Percentiles rank a stretch among this genome's conserved stretches.
phyloP scores from a whole-genome alignment of 306 rosid species.

The Ziziphus jujuba region DNA sequence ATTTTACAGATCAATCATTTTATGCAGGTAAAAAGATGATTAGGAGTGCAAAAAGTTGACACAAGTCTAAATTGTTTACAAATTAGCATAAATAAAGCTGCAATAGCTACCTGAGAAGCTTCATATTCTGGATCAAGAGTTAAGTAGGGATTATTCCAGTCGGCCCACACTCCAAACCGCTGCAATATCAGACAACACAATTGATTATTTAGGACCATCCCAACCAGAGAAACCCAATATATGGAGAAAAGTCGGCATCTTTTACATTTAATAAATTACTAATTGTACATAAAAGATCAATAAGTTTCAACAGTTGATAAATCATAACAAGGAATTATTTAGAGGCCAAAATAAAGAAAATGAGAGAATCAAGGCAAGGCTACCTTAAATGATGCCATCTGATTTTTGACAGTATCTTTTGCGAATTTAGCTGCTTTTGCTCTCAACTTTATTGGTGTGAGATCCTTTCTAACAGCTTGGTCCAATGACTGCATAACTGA shows the following conservation, averaged over 20 bases:
- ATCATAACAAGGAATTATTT: background rate
- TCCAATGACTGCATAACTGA: slow-evolving; percentile 98
- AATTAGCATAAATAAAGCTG: slow-evolving; percentile 33
- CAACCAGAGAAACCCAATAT: slow-evolving; percentile 1
- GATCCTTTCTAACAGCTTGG: slow-evolving; percentile 71
- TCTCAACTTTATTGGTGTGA: slow-evolving; percentile 85
- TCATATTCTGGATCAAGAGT: slow-evolving; percentile 94
- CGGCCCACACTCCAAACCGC: slow-evolving; percentile 99
- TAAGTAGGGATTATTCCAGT: slow-evolving; percentile 88
- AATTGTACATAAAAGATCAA: background rate
- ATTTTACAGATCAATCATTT: background rate
- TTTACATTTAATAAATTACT: background rate
- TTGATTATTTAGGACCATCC: slow-evolving; percentile 21
- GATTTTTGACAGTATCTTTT: slow-evolving; percentile 79
- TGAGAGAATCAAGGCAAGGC: slow-evolving; percentile 20
- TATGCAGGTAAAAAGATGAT: background rate
- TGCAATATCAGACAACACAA: slow-evolving; percentile 54
- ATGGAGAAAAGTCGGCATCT: background rate
- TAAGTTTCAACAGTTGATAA: slow-evolving; percentile 7
- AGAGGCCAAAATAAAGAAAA: slow-evolving; percentile 12
- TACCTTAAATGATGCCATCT: slow-evolving; percentile 97
- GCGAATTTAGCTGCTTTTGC: slow-evolving; percentile 97
- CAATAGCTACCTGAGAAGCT: slow-evolving; percentile 94
- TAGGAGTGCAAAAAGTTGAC: slow-evolving; percentile 15
- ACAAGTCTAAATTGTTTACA: slow-evolving; percentile 11